A percentile compares a stretch with the other conserved stretches of the same genome.
Evolutionary conservation across 2,329 filamentous ascomycete genomes (phyloP).

Genomic region (Penicillium hordei): DNA sequence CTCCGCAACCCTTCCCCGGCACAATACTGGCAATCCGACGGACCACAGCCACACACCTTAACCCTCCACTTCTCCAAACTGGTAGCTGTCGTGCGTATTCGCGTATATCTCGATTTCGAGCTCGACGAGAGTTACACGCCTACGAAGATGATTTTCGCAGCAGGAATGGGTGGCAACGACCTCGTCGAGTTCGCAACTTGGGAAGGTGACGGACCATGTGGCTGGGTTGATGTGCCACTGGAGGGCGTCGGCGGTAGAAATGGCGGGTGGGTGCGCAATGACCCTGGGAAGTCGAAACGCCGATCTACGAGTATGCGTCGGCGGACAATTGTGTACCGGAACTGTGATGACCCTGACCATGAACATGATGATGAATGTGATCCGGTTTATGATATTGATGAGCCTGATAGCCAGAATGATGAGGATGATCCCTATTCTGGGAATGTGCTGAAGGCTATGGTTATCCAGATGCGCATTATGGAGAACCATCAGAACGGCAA

Average conservation of each 20-base stretch:
- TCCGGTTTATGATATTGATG: slow-evolving; percentile 30
- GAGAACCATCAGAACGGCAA: slow-evolving; percentile 99
- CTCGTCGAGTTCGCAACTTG: slow-evolving; percentile 84
- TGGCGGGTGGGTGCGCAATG: slow-evolving; percentile 30
- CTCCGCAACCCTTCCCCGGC: slow-evolving; percentile 57
- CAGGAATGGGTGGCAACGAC: slow-evolving; percentile 88
- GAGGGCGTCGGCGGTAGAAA: slow-evolving; percentile 57
- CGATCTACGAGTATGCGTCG: slow-evolving; percentile 14
- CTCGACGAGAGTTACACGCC: slow-evolving; percentile 96
- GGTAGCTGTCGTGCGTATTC: slow-evolving; percentile 51
- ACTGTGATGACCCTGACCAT: slow-evolving; percentile 12
- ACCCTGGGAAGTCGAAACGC: slow-evolving; percentile 18
- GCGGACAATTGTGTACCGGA: slow-evolving; percentile 16
- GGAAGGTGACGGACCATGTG: slow-evolving; percentile 73
- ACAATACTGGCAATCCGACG: slow-evolving; percentile 67
- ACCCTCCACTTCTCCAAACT: slow-evolving; percentile 63
- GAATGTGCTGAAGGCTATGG: slow-evolving; percentile 79
- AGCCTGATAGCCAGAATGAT: slow-evolving; percentile 29
- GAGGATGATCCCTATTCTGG: slow-evolving; percentile 53
- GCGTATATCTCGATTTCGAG: slow-evolving; percentile 75
- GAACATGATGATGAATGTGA: slow-evolving; percentile 20
- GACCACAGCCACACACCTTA: slow-evolving; percentile 63
- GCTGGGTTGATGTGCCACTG: slow-evolving; percentile 86
- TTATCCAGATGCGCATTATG: slow-evolving; percentile 84
- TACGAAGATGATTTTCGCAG: slow-evolving; percentile 83